phyloP scores from a whole-genome alignment of 257 asterid species.

The Ligustrum vulgare region DNA sequence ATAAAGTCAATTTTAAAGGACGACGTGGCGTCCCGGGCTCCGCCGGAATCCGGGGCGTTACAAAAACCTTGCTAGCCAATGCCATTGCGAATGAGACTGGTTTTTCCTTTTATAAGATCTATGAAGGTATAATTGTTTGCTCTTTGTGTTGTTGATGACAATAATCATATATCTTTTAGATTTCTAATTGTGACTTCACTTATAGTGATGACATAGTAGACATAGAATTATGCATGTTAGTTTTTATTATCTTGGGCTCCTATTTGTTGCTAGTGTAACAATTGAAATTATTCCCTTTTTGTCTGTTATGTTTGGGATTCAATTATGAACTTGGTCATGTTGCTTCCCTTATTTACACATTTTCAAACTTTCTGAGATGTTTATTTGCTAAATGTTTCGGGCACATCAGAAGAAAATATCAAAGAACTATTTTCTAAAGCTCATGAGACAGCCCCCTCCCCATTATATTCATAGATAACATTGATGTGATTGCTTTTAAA shows the following conservation, averaged over 20 bases:
- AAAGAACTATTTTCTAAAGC: slow-evolving; percentile 82
- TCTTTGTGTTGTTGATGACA: neutral
- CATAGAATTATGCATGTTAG: neutral
- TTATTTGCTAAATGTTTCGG: slow-evolving; percentile 36
- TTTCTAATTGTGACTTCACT: neutral
- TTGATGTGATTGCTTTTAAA: slow-evolving; percentile 89
- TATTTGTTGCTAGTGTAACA: neutral
- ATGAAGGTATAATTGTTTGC: slow-evolving; percentile 62
- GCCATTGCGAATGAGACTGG: slow-evolving; percentile 96
- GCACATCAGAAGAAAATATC: slow-evolving; percentile 90
- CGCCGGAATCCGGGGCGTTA: too few species aligned
- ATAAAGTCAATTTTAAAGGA: too few species aligned
- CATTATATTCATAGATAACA: slow-evolving; percentile 92
- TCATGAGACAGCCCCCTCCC: slow-evolving; percentile 82
- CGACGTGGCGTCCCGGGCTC: too few species aligned
- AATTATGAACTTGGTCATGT: neutral
- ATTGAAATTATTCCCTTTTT: neutral
- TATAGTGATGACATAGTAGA: neutral
- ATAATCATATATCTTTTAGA: neutral
- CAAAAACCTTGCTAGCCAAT: slow-evolving; percentile 87
- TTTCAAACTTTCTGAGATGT: neutral
- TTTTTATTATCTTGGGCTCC: neutral
- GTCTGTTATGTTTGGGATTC: neutral
- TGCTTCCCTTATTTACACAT: too few species aligned
- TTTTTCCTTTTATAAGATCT: slow-evolving; percentile 71